Percentiles rank a stretch among this genome's conserved stretches.
These are phyloP conservation scores for Trichoderma cornu-damae DNA, from an alignment of 2,329 filamentous ascomycete species.

Conservation along the genomic window DNA sequence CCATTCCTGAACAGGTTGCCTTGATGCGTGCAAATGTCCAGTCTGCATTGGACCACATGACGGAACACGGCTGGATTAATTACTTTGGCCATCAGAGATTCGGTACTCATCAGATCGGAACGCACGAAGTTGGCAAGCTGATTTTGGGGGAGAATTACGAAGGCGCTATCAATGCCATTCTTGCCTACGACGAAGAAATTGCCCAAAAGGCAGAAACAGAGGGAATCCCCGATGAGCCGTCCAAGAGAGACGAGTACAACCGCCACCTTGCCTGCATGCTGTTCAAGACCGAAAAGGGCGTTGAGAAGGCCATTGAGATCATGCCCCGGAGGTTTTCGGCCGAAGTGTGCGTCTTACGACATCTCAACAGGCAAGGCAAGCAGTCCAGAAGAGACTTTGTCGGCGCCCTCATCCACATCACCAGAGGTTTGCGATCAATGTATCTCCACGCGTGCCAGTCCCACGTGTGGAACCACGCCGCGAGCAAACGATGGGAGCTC, in stretches of 20 bases:
- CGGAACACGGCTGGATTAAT: slow-evolving; percentile 81
- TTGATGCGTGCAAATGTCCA: slow-evolving; percentile 40
- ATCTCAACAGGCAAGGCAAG: slow-evolving; percentile 53
- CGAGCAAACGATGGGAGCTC: slow-evolving; percentile 71
- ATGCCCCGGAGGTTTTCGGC: slow-evolving; percentile 79
- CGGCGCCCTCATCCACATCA: slow-evolving; percentile 75
- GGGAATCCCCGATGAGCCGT: slow-evolving; percentile 40
- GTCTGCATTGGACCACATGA: slow-evolving; percentile 61
- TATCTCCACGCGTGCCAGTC: slow-evolving; percentile 97
- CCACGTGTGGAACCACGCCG: slow-evolving; percentile 85
- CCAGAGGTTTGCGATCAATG: slow-evolving; percentile 79
- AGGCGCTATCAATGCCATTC: slow-evolving; percentile 70
- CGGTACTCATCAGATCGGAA: slow-evolving; percentile 79
- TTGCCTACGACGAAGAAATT: slow-evolving; percentile 64
- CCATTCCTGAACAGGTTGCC: slow-evolving; percentile 29
- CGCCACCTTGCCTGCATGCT: slow-evolving; percentile 73
- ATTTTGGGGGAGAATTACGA: slow-evolving; percentile 79
- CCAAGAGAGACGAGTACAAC: slow-evolving; percentile 68
- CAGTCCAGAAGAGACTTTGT: slow-evolving; percentile 62
- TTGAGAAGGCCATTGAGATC: slow-evolving; percentile 55
- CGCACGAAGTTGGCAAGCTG: slow-evolving; percentile 76
- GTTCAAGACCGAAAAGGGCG: slow-evolving; percentile 60
- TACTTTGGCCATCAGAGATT: slow-evolving; percentile 98
- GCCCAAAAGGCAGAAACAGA: slow-evolving; percentile 41
- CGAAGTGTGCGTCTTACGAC: slow-evolving; percentile 72